Percentiles rank a stretch among this genome's conserved stretches.
Evolutionary conservation across 2,329 filamentous ascomycete species (phyloP).

Genomic region (Penicillium italicum): DNA sequence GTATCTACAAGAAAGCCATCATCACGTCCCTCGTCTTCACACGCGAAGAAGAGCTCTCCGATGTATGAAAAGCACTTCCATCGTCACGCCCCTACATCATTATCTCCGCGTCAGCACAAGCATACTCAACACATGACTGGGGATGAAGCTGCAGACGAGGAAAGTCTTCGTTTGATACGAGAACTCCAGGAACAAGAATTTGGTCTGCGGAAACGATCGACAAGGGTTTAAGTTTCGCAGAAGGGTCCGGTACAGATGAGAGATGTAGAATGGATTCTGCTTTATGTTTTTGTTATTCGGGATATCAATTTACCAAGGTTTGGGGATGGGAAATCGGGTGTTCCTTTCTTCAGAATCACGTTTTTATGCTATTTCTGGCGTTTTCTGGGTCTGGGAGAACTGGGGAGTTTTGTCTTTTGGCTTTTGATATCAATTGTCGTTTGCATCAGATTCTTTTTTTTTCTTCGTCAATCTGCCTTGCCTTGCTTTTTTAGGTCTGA

Average conservation of each 20-base stretch:
- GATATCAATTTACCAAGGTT: conserved; percentile 19
- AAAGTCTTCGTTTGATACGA: conserved; percentile 44
- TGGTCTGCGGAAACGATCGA: conserved; percentile 38
- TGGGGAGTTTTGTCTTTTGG: conserved; percentile 4
- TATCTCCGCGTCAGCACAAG: conserved; percentile 30
- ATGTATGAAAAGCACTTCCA: conserved; percentile 39
- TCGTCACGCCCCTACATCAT: conserved; percentile 21
- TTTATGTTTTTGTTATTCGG: conserved; percentile 13
- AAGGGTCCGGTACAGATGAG: background rate
- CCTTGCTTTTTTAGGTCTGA: background rate
- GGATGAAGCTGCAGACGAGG: conserved; percentile 38
- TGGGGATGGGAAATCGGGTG: conserved; percentile 16
- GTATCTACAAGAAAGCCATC: conserved; percentile 31
- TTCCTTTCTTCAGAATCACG: conserved; percentile 4
- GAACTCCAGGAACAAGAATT: conserved; percentile 47
- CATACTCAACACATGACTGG: conserved; percentile 26
- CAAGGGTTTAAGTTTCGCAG: conserved; percentile 14
- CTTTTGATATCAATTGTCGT: conserved; percentile 7
- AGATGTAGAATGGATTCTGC: conserved; percentile 8
- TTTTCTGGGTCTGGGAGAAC: conserved; percentile 8
- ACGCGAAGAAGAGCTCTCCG: conserved; percentile 39
- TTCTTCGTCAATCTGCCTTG: background rate
- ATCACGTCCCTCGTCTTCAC: conserved; percentile 39
- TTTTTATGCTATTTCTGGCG: conserved; percentile 10
- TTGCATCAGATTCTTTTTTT: conserved; percentile 3